Evolutionary conservation across 106 monocot genomes (phyloP), one percentile per base, ranked within the genome.

Genomic region (Allium cepa): DNA sequence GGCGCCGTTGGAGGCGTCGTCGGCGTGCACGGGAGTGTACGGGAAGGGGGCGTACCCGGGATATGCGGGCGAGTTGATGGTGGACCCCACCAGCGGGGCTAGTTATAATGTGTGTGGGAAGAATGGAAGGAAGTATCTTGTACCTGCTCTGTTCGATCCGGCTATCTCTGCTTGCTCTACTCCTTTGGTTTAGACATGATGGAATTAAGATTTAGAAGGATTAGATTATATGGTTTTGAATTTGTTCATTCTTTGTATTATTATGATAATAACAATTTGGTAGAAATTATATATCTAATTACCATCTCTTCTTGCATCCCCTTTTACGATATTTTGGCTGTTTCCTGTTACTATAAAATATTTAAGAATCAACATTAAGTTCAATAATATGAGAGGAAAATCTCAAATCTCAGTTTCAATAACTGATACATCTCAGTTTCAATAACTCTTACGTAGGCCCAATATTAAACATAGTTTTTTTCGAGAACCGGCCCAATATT

Each of bases 41-140:
- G 93, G 71, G 10, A 89, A 79, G 65, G 81, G 81, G 2, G 93
- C 88, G 18, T 93, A 88, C 67, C 85, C 93, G 26, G 93, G 93
- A 0, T 88, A 88, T 70, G 72, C 88, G 1, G 92, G 92, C 7
- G 82, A 82, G 2, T 60, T 92, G 61, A 64, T 84, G 73, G 71
- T 85, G 75, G 93, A 93, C 77, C 49, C 69, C 59, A 46, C 64
- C 11, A 89, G 69, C 0, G 85, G 89, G 26, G 89, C 79, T 49
- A 93, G 93, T 72, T 93, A 75, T 76, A 93, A 93, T 46, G 88
- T 85, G 7, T 49, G 78, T 50, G 93, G 89, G 51, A 72, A 70
- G 36, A 64, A 77, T 48, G 86, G 89, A 17, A 81, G 86, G 79
- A 81, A 69, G 81, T 93, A 73, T 53, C 56, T 93, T 70, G 57